Evolutionary conservation across 345 rosid genomes (phyloP).

Genomic region (Aethionema arabicum): DNA sequence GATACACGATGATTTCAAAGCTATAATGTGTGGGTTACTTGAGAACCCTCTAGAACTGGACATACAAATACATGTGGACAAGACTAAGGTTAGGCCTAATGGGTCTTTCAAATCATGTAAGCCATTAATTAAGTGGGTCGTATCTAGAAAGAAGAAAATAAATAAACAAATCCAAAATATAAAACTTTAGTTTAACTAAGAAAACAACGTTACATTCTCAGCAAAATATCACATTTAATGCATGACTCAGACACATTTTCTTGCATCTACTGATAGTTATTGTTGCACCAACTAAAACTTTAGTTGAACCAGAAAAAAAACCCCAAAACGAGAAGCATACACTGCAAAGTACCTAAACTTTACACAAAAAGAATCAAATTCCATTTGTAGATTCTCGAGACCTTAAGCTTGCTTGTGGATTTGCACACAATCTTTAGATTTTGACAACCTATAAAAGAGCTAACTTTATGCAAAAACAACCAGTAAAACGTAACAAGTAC

Average conservation of each 20-base stretch:
- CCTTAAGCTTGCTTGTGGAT: constrained; percentile 20
- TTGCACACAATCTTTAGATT: not conserved
- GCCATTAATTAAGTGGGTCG: too few relatives aligned
- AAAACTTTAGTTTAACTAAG: constrained; percentile 4
- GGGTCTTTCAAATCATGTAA: too few relatives aligned
- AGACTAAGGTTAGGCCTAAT: too few relatives aligned
- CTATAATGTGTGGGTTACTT: not conserved
- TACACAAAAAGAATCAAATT: not conserved
- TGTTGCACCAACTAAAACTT: constrained; percentile 32
- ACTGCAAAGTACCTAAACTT: constrained; percentile 11
- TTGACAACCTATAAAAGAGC: not conserved
- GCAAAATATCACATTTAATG: constrained; percentile 25
- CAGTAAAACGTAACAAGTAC: not conserved
- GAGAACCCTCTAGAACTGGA: constrained; percentile 25
- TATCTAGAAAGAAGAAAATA: not conserved
- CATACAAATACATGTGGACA: not conserved
- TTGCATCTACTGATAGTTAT: constrained; percentile 31
- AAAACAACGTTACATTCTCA: constrained; percentile 22
- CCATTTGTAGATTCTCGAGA: not conserved
- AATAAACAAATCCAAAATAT: constrained; percentile 1
- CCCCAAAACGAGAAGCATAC: constrained; percentile 21
- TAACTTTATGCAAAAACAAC: not conserved
- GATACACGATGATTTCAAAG: not conserved
- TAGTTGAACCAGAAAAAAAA: constrained; percentile 33
- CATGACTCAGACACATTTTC: constrained; percentile 30